phyloP scores from a whole-genome alignment of 225 moss, liverwort and hornwort species.

The Neckera pumila region DNA sequence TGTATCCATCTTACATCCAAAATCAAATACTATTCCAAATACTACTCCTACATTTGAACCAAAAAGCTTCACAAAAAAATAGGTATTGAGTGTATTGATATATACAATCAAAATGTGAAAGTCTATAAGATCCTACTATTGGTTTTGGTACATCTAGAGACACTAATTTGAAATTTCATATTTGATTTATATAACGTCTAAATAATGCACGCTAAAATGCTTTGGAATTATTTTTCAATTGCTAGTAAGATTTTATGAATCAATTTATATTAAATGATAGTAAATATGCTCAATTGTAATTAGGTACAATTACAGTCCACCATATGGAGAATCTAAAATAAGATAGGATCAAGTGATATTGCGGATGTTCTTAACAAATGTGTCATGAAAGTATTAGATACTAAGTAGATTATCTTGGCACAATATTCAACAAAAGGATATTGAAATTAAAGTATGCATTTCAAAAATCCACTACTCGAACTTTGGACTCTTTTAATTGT shows the following conservation, averaged over 20 bases:
- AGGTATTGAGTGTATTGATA: background rate
- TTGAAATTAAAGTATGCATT: too few relatives aligned
- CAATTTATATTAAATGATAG: background rate
- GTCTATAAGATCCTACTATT: background rate
- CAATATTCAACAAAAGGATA: too few relatives aligned
- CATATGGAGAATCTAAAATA: background rate
- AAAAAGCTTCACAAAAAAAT: background rate
- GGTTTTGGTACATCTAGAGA: fast-evolving
- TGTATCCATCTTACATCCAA: fast-evolving
- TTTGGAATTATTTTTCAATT: background rate
- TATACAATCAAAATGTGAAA: too few relatives aligned
- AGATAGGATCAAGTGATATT: background rate
- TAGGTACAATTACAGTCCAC: fast-evolving
- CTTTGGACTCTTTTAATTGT: background rate
- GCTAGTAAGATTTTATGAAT: background rate
- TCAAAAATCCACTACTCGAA: background rate
- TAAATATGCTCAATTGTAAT: background rate
- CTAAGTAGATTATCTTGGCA: too few relatives aligned
- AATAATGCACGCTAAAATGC: background rate
- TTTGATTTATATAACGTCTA: fast-evolving
- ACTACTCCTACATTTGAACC: background rate
- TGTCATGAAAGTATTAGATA: background rate
- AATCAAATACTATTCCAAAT: background rate
- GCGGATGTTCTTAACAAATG: fast-evolving
- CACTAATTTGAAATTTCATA: background rate